A percentile compares a stretch with the other conserved stretches of the same genome.
Evolutionary conservation across 2,329 filamentous ascomycete species (phyloP).

Genomic region (Fusarium nanum): DNA sequence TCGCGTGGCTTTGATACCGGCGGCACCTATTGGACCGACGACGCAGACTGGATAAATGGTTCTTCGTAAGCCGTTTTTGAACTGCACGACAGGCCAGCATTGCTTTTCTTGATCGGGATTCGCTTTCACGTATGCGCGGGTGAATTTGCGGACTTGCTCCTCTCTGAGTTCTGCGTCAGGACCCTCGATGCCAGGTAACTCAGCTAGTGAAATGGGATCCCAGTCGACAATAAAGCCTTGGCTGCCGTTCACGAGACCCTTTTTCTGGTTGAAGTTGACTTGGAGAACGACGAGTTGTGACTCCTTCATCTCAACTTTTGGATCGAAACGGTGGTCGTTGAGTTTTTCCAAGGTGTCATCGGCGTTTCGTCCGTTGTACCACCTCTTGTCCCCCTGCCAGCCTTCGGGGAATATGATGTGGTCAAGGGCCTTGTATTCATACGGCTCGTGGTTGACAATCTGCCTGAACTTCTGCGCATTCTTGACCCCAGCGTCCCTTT

Average conservation of each 20-base stretch:
- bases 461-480: background rate
- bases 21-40: slow-evolving; percentile 56
- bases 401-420: too few species aligned
- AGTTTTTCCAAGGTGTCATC: background rate
- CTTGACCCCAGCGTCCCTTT: background rate
- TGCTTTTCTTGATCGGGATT: fast-evolving
- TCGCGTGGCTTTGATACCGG: slow-evolving; percentile 58
- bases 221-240: slow-evolving; percentile 44
- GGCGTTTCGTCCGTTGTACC: too few species aligned
- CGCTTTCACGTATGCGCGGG: background rate
- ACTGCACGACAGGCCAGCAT: slow-evolving; percentile 55
- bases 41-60: slow-evolving; percentile 65
- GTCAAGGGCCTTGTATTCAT: too few species aligned
- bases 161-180: background rate
- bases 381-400: too few species aligned
- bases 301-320: slow-evolving; percentile 16
- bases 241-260: slow-evolving; percentile 42
- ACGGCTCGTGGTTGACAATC: too few species aligned
- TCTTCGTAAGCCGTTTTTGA: slow-evolving; percentile 58
- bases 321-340: slow-evolving; percentile 27
- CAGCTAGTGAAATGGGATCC: slow-evolving; percentile 4
- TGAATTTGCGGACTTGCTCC: background rate
- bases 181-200: background rate
- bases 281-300: slow-evolving; percentile 42
- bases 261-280: slow-evolving; percentile 34